Evolutionary conservation across 768 basidiomycete species (phyloP), one percentile per base, ranked within the genome.

Genomic region (Crassisporium funariophilum): DNA sequence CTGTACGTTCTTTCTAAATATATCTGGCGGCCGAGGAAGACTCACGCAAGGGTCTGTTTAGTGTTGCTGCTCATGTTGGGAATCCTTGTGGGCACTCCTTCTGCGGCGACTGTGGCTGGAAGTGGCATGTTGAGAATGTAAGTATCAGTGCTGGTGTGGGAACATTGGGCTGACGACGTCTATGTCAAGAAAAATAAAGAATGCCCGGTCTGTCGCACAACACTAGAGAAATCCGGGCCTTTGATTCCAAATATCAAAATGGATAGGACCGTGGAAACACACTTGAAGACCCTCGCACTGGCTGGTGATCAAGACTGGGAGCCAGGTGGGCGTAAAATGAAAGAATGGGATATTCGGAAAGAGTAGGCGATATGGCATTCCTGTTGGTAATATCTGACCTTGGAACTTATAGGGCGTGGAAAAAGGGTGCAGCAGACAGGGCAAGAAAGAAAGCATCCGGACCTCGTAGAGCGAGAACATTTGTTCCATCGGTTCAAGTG

Each of bases 1-100:
- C 71, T 88, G 87, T 85, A 61, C 57, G 83, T 68, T 20, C 20
- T 13, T n/a, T 35, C 34, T 35, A 12, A 46, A n/a, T 24, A 13
- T 41, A 13, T 43, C 19, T 11, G 15, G 4, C 24, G 22, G 11
- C 33, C 16, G 21, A 12, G 4, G 15, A 13, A 23, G 37, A 47
- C 39, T 44, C 35, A 50, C 17, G 27, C 15, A 41, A 20, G 27
- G 35, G 12, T 33, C 38, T 12, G 9, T 37, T 12, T 35, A 88
- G 87, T 44, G 83, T 78, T 24, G 77, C 74, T 23, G 71, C 84
- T 3, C 81, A 88, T 58, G 50, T 81, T 20, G 74, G 78, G 17
- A 86, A 82, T 57, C 84, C 87, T 2, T 90, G 88, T 55, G 88
- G 88, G 10, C 88, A 90, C 58, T 82, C 78, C 19, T 78, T 77